These are phyloP conservation scores for Gastrodia elata DNA, from an alignment of 106 monocot genomes.

Conservation along the genomic window DNA sequence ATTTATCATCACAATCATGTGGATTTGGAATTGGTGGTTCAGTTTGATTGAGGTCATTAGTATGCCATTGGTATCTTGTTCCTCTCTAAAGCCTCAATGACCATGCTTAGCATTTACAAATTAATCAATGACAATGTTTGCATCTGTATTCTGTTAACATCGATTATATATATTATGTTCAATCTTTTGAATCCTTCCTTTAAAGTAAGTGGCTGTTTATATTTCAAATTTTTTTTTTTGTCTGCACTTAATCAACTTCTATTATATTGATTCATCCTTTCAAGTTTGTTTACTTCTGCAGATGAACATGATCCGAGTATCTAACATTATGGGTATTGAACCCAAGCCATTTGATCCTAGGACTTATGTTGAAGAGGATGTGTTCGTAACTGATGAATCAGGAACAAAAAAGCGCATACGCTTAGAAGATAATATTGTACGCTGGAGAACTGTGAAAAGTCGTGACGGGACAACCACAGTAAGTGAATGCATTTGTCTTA, in stretches of 20 bases:
- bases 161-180: background rate
- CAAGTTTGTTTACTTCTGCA: slow-evolving; percentile 23
- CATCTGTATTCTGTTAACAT: background rate
- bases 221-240: background rate
- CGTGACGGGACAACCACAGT: slow-evolving; percentile 76
- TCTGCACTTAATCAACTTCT: background rate
- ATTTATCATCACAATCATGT: no score
- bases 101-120: no score
- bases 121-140: background rate
- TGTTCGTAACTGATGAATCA: slow-evolving; percentile 91
- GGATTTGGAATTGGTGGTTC: no score
- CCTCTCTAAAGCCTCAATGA: no score
- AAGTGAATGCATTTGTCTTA: slow-evolving; percentile 22
- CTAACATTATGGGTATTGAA: slow-evolving; percentile 99
- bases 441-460: slow-evolving; percentile 77
- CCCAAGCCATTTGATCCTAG: slow-evolving; percentile 91
- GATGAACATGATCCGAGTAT: slow-evolving; percentile 94
- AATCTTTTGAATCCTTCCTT: background rate
- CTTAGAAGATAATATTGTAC: slow-evolving; percentile 94
- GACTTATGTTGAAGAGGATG: slow-evolving; percentile 92
- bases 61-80: no score
- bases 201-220: background rate
- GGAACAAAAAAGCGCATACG: slow-evolving; percentile 86
- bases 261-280: background rate
- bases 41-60: no score